These are phyloP conservation scores for Trichoderma breve DNA, from an alignment of 2,329 filamentous ascomycete genomes.

Conservation along the genomic window DNA sequence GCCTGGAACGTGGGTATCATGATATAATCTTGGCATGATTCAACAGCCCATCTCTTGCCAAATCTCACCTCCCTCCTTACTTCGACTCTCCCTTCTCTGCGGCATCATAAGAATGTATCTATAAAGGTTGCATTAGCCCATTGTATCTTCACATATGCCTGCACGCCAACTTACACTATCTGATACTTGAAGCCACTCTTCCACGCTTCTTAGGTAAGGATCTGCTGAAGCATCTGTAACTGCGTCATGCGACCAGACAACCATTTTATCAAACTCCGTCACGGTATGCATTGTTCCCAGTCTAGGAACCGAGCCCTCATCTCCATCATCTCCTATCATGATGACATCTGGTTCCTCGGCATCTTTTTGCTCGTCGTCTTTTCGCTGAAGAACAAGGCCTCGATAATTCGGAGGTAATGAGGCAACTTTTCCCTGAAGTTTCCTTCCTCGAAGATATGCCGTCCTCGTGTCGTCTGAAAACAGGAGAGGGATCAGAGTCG, in stretches of 20 bases:
- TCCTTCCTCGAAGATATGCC: conserved; percentile 76
- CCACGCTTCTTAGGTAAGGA: conserved; percentile 68
- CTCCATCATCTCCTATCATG: conserved; percentile 21
- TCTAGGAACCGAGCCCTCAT: conserved; percentile 44
- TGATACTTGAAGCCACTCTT: conserved; percentile 78
- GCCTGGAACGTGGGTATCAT: background rate
- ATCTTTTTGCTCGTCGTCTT: conserved; percentile 25
- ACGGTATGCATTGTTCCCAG: conserved; percentile 60
- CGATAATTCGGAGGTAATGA: conserved; percentile 69
- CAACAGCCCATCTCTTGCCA: background rate
- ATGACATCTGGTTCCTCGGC: conserved; percentile 25
- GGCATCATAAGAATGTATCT: conserved; percentile 23
- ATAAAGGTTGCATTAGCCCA: background rate
- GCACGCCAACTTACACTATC: conserved; percentile 51
- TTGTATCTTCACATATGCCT: too few species aligned
- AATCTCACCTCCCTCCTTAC: background rate
- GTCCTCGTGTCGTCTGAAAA: conserved; percentile 49
- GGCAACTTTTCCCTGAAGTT: conserved; percentile 66
- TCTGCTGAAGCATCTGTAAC: conserved; percentile 62
- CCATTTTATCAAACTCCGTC: conserved; percentile 68
- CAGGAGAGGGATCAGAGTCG: background rate
- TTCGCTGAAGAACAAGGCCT: conserved; percentile 55
- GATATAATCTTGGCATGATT: background rate
- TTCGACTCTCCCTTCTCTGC: background rate
- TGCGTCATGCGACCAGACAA: conserved; percentile 82